Evolutionary conservation across 306 rosid genomes (phyloP), one percentile per base, ranked within the genome.

Genomic region (Trifolium subterraneum): DNA sequence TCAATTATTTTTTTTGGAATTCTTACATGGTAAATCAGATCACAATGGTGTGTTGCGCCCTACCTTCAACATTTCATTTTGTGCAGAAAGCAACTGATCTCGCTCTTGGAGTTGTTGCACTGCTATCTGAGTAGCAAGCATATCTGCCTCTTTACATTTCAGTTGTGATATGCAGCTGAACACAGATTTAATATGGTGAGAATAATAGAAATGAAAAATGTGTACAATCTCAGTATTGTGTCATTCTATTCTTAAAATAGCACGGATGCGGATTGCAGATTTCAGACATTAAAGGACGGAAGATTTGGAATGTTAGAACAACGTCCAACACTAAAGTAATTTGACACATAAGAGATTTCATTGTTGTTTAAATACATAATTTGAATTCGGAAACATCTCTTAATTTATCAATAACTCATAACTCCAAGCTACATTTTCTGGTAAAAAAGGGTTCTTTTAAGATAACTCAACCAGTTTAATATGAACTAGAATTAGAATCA

Each of bases 61-160:
- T 74, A 90, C 98, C 93, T 91, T 91, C 85, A 94, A 64, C 89
- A 88, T 90, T 74, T 88, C 97, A 74, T 90, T 94, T 82, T 94
- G 90, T 61, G 89, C 90, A n/a, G 84, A 90, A 82, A 91, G 95
- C 79, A 94, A 73, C 56, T 87, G 97, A 83, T 90, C 95, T 79
- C 88, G 89, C 73, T 90, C 95, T 75, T 82, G 86, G 65, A 94
- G 90, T 85, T 84, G 86, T 77, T 88, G 89, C 31, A 84, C 31
- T 33, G 83, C 83, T 71, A 92, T 90, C 72, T 86, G 90, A 64
- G 79, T 76, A 15, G 82, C 85, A 61, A 88, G 78, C 73, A 86
- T 72, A 79, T 91, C 89, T 38, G 78, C 81, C 72, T 91, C 91
- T 84, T 71, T 91, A 69, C 77, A 79, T 70, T 74, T 86, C 76